Evolutionary conservation across 257 asterid genomes (phyloP), one percentile per base, ranked within the genome.

Genomic region (Solanum lycopersicoides): DNA sequence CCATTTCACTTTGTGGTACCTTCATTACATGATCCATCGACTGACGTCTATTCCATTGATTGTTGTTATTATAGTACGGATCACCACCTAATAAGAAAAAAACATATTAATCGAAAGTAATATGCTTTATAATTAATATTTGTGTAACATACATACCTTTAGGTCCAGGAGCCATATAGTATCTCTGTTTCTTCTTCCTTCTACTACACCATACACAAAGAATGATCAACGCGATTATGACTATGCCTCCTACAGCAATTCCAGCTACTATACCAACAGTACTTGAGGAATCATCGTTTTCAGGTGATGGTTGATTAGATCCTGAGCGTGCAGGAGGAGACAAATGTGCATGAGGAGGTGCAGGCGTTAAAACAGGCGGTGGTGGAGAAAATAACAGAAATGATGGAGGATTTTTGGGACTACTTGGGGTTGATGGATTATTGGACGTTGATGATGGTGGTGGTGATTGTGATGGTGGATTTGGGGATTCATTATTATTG

Each of bases 1-100:
- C 91, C 90, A 91, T 82, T 9, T 23, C 83, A 66, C 90, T 88
- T 53, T 87, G 91, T 41, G 92, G 90, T 30, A 89, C 82, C 86
- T 87, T 89, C 66, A 92, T 89, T 23, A 89, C 82, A 28, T 92
- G 91, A 28, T 90, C 92, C 86, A 80, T 80, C 12, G 85, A 47
- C 44, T 50, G 68, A 4, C 84, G 84, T 80, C 44, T 80, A 53
- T 47, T 80, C 68, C 85, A 80, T 20, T 80, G 85, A 80, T 53
- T 47, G 68, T 80, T 47, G 7, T 47, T 47, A 15, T 47, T 80
- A 41, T 80, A 50, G 65, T 80, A 80, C 30, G 53, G 85, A 2
- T 80, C 68, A 47, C 85, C 68, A 3, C 85, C 85, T 80, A 47
- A 47, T 34, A 20, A n/a, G n/a, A 25, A 47, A 68, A 44, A 77